These are phyloP conservation scores for Berkeleyomyces rouxiae DNA, from an alignment of 2,329 filamentous ascomycete genomes.

Conservation along the genomic window DNA sequence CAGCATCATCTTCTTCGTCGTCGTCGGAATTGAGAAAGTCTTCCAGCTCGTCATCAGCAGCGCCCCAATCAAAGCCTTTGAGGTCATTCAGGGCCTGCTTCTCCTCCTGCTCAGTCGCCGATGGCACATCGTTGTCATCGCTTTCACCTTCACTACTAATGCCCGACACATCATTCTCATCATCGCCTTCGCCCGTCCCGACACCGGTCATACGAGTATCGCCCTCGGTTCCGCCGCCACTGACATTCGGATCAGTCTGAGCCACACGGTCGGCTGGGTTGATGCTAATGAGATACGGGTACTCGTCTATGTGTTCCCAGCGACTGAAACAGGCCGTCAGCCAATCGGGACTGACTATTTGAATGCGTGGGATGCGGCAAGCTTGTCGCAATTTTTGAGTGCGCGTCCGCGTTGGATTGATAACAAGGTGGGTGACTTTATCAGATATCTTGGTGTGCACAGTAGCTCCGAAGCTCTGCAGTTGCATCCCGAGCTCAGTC, in stretches of 20 bases:
- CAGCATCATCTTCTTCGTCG: conserved; percentile 20
- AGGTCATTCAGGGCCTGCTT: conserved; percentile 38
- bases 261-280: conserved; percentile 45
- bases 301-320: conserved; percentile 69
- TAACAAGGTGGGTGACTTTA: conserved; percentile 58
- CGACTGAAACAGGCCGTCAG: conserved; percentile 67
- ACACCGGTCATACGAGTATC: conserved; percentile 16
- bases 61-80: conserved; percentile 43
- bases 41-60: conserved; percentile 53
- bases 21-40: conserved; percentile 49
- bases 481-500: conserved; percentile 78
- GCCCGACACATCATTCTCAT: conserved; percentile 19
- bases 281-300: conserved; percentile 59
- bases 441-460: conserved; percentile 39
- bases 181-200: conserved; percentile 19
- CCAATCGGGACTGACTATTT: conserved; percentile 87
- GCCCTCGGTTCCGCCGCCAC: conserved; percentile 20
- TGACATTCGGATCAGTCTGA: conserved; percentile 14
- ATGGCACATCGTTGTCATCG: conserved; percentile 21
- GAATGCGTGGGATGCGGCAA: conserved; percentile 59
- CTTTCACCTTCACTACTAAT: neutral
- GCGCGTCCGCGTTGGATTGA: conserved; percentile 52
- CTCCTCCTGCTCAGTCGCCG: conserved; percentile 26
- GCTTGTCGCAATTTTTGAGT: conserved; percentile 88
- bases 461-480: conserved; percentile 66